Percentiles rank a stretch among this genome's conserved stretches.
Evolutionary conservation across 225 moss, liverwort and hornwort species (phyloP).

Genomic region (Straminergon stramineum): DNA sequence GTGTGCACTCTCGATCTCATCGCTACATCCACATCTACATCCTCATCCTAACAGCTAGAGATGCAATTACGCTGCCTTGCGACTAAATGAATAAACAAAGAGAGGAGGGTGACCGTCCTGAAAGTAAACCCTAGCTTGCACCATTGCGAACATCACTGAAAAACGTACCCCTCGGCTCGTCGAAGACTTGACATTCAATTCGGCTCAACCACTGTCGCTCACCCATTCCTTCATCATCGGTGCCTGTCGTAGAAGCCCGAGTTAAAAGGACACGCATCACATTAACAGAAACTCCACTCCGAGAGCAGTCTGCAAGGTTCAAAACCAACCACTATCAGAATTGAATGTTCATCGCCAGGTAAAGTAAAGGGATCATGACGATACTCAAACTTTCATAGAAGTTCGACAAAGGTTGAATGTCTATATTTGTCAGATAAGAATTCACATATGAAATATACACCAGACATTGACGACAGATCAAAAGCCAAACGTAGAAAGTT

Average conservation of each 20-base stretch:
- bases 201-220: constrained; percentile 10
- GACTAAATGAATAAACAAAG: constrained; percentile 18
- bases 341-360: neutral
- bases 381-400: neutral
- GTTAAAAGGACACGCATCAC: neutral
- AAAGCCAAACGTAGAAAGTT: neutral
- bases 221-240: constrained; percentile 16
- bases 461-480: neutral
- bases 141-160: constrained; percentile 19
- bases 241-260: neutral
- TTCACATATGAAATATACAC: neutral
- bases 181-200: constrained; percentile 4
- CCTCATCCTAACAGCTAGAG: constrained; percentile 8
- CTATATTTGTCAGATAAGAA: neutral
- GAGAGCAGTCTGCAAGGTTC: neutral
- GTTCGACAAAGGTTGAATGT: neutral
- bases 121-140: constrained; percentile 2
- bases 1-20: neutral
- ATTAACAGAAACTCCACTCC: neutral
- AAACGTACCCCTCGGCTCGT: constrained; percentile 2
- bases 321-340: neutral
- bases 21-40: constrained; percentile 16
- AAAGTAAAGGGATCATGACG: neutral
- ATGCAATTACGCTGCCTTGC: neutral
- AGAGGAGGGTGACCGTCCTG: neutral